These are phyloP conservation scores for Taphrina communis DNA, from an alignment of 1,139 yeast species.

Conservation along the genomic window DNA sequence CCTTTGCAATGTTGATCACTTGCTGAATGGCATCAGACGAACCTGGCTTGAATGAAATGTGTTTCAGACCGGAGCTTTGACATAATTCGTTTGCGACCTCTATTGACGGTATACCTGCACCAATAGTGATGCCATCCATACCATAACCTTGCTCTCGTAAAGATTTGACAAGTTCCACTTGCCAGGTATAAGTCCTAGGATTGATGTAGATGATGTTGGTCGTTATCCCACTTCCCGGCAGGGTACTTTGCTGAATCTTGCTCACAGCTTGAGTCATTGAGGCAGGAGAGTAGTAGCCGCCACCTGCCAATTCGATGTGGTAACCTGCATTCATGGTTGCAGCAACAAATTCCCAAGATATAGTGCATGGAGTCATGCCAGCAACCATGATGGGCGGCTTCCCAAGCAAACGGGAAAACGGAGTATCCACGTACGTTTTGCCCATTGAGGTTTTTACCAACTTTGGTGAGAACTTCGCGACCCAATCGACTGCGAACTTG, in stretches of 20 bases:
- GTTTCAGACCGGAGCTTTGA: constrained; percentile 87
- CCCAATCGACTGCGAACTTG: constrained; percentile 90
- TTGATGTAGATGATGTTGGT: constrained; percentile 92
- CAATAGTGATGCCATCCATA: constrained; percentile 92
- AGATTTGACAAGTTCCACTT: constrained; percentile 89
- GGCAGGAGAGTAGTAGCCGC: constrained; percentile 85
- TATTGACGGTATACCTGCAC: constrained; percentile 99
- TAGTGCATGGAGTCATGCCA: constrained; percentile 99
- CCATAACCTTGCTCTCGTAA: constrained; percentile 93
- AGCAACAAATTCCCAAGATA: constrained; percentile 88
- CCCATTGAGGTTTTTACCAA: constrained; percentile 75
- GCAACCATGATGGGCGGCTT: constrained; percentile 97
- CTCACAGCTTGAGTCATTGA: constrained; percentile 77
- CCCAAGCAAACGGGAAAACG: constrained; percentile 88
- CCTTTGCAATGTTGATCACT: constrained; percentile 87
- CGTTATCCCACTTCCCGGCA: constrained; percentile 90
- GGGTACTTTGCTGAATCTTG: constrained; percentile 60
- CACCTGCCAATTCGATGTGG: constrained; percentile 97
- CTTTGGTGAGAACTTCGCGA: constrained; percentile 82
- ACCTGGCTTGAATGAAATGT: constrained; percentile 96
- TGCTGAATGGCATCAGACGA: constrained; percentile 89
- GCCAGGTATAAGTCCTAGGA: constrained; percentile 98
- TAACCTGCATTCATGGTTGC: constrained; percentile 95
- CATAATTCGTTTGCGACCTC: constrained; percentile 98
- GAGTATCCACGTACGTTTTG: constrained; percentile 76